Conservation (phyloP, 495 filamentous ascomycete genomes). For the Podospora sp. region DNA sequence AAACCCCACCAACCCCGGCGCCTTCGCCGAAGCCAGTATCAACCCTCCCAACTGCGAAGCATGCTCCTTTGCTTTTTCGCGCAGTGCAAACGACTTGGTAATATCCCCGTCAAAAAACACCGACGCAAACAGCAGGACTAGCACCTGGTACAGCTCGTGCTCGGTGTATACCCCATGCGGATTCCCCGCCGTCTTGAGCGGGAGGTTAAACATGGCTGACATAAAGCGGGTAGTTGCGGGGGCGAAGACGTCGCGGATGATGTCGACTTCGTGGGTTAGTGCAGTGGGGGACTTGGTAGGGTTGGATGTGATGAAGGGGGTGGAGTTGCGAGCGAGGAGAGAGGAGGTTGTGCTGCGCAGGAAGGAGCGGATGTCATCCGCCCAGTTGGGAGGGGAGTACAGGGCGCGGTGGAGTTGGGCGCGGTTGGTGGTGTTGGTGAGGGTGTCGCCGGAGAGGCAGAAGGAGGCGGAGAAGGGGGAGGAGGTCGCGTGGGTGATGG, state of each 20-base stretch:
- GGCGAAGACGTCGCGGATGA: slow-evolving; percentile 69
- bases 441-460: slow-evolving; percentile 58
- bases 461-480: slow-evolving; percentile 46
- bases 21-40: slow-evolving; percentile 58
- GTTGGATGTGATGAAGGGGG: slow-evolving; percentile 46
- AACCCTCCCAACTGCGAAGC: slow-evolving; percentile 63
- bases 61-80: slow-evolving; percentile 59
- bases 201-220: slow-evolving; percentile 64
- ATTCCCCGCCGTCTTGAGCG: slow-evolving; percentile 65
- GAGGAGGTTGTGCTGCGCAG: slow-evolving; percentile 62
- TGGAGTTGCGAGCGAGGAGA: slow-evolving; percentile 62
- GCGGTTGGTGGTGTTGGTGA: slow-evolving; percentile 43
- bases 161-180: slow-evolving; percentile 70
- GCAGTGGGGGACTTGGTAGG: slow-evolving; percentile 25
- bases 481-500: slow-evolving; percentile 52
- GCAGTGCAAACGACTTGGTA: slow-evolving; percentile 52
- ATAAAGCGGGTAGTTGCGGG: slow-evolving; percentile 66
- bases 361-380: slow-evolving; percentile 56
- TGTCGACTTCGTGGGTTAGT: slow-evolving; percentile 56
- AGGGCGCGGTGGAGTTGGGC: slow-evolving; percentile 60
- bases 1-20: slow-evolving; percentile 57
- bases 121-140: slow-evolving; percentile 60
- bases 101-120: slow-evolving; percentile 51
- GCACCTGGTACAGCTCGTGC: slow-evolving; percentile 69
- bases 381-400: slow-evolving; percentile 55